Base-by-base conservation (phyloP, 2,329 filamentous ascomycete species). In the Paecilomyces sp. region DNA sequence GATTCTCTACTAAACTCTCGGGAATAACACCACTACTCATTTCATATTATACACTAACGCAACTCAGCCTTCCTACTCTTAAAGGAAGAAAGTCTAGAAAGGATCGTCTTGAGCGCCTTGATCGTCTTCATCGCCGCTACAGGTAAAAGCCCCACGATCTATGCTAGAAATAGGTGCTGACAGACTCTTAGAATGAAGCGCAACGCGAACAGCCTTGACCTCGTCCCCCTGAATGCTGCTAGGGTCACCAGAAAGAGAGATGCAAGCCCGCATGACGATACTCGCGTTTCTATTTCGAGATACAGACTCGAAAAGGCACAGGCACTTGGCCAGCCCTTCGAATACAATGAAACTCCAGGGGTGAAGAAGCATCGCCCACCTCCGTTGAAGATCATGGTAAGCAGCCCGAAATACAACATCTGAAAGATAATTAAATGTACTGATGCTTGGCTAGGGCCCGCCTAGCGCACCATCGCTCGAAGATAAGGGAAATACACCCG, bases 41-140 rank as follows among this genome's bases (percentile, higher is more conserved):
- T 3, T 13, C 51, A 30, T 53, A 25, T 53, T 22, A 24, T 11
- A 15, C 18, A 25, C 51, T 53, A 13, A 53, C 51, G 31, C 30
- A 41, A n/a, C 28, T 11, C 34, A 41, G 30, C 13, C 34, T 56
- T 34, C 54, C 54, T 30, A 33, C 30, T n/a, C 22, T 28, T n/a
- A 41, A 56, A 56, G 55, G 55, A 56, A 56, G 30, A 47, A 56
- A 28, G 33, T 41, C 55, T 5, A 56, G 28, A 25, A 53, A 53
- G 22, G 24, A 53, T 30, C 51, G 51, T 9, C 5, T 18, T 33
- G 31, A 33, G 6, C 31, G 31, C 9, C 31, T 12, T 33, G 31
- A 33, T 33, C 31, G 31, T 33, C 31, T 12, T 33, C 31, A 11
- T 47, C 41, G 41, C 18, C 41, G 41, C 18, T 18, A 47, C 51